Evolutionary conservation across 2,329 filamentous ascomycete genomes (phyloP), one percentile per base, ranked within the genome.

Genomic region (Periconia macrospinosa): DNA sequence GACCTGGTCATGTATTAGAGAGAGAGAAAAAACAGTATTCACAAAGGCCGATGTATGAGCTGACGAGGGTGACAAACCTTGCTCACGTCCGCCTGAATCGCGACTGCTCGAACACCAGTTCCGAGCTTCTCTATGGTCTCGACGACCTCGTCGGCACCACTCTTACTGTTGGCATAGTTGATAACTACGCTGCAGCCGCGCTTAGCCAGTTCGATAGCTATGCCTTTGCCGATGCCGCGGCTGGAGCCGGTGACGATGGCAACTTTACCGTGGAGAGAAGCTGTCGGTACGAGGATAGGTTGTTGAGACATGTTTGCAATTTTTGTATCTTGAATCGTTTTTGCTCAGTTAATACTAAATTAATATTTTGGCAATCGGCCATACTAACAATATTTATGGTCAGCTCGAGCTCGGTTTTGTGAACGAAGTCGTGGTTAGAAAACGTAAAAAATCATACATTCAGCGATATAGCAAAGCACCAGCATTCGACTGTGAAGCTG

Each of bases 181-280:
- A 90, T 81, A 27, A 89, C 79, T 49, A 90, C 79, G 52, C 78
- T 83, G 65, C 83, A 83, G 40, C 86, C 86, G 58, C 85, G 85
- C 68, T 81, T 80, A 68, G 82, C 86, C 41, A 89, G 84, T 73
- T 88, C 86, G 50, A 88, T 78, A 58, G 86, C 86, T 49, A 87
- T 86, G 50, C 85, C 85, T 48, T 79, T 76, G 41, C 86, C 86
- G 63, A 89, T 89, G 52, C 87, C 87, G 40, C 86, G 85, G 49
- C 85, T 84, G 46, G 83, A 71, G 42, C 73, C 86, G 15, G 86
- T 89, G 71, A 89, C 79, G 58, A 89, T 79, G 53, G 85, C 75
- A 75, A 81, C 78, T 64, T 81, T 79, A 68, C 75, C 76, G 61
- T 80, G 76, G 47, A 81, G 78, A 48, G 77, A 79, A 58, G 78